Evolutionary conservation across 176 grass and related monocot genomes (phyloP).

Genomic region (Areca catechu): DNA sequence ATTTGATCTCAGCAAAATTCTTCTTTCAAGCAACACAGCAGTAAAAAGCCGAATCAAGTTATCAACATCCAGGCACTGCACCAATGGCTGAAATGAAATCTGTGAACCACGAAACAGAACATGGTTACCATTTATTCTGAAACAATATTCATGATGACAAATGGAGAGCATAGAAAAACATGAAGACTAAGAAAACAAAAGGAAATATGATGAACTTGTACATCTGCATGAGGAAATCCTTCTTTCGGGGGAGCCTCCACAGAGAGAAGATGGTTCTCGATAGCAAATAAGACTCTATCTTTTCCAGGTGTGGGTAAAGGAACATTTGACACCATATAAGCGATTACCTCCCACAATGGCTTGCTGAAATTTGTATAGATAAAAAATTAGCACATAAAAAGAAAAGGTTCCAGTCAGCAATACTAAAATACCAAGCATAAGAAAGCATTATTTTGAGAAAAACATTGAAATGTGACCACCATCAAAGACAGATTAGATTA

Average conservation of each 20-base stretch:
- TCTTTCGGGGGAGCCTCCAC: conserved; percentile 79
- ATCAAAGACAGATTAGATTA: too few relatives aligned
- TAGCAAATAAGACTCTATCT: conserved; percentile 84
- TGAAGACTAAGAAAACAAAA: conserved; percentile 11
- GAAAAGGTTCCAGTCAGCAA: too few relatives aligned
- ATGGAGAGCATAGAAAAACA: conserved; percentile 7
- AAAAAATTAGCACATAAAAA: not conserved
- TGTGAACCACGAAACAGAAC: conserved; percentile 22
- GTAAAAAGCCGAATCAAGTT: conserved; percentile 97
- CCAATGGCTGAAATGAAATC: conserved; percentile 98
- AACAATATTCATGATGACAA: conserved; percentile 27
- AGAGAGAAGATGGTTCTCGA: conserved; percentile 89
- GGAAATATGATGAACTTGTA: conserved; percentile 21
- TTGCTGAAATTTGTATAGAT: conserved; percentile 45
- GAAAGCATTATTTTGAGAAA: too few relatives aligned
- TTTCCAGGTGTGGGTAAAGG: conserved; percentile 94
- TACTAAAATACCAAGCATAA: too few relatives aligned
- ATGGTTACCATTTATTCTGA: not conserved
- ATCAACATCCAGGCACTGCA: conserved; percentile 94
- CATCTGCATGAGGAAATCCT: conserved; percentile 91
- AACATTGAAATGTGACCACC: too few relatives aligned
- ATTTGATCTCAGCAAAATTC: conserved; percentile 96
- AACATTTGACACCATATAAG: conserved; percentile 89
- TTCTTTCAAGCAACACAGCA: conserved; percentile 96
- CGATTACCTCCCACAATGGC: conserved; percentile 84